phyloP scores from a whole-genome alignment of 2,329 filamentous ascomycete genomes.

The Graphilbum sp. region DNA sequence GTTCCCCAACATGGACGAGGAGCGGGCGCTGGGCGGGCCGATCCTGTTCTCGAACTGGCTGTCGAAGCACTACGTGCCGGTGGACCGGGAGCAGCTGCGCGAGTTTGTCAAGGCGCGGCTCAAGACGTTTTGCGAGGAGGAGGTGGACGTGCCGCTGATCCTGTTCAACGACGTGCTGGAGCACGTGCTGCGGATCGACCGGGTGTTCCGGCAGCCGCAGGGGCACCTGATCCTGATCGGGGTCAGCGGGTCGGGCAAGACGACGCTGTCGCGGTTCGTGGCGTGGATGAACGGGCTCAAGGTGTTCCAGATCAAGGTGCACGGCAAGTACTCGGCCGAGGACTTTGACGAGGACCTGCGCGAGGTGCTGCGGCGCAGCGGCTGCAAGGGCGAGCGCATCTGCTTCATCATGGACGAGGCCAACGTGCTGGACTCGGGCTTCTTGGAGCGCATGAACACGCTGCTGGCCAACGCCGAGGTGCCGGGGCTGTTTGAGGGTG shows the following conservation, averaged over 20 bases:
- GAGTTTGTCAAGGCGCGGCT: constrained; percentile 96
- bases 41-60: constrained; percentile 99
- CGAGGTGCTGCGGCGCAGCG: constrained; percentile 80
- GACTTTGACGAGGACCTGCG: constrained; percentile 97
- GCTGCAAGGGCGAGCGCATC: constrained; percentile 97
- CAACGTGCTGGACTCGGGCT: constrained; percentile 95
- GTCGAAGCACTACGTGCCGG: constrained; percentile 94
- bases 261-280: constrained; percentile 90
- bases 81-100: constrained; percentile 84
- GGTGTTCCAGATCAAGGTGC: constrained; percentile 99
- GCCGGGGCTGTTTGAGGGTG: constrained; percentile 95
- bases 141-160: constrained; percentile 94
- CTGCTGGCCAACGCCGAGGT: constrained; percentile 98
- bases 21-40: constrained; percentile 74
- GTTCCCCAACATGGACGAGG: constrained; percentile 91
- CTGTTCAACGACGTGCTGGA: constrained; percentile 99
- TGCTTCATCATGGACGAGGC: constrained; percentile 99
- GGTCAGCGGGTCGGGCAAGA: constrained; percentile 97
- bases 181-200: constrained; percentile 93
- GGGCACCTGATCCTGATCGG: constrained; percentile 97
- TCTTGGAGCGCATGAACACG: constrained; percentile 98
- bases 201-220: constrained; percentile 95
- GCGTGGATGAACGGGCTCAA: constrained; percentile 99
- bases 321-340: constrained; percentile 93
- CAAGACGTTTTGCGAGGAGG: constrained; percentile 97